Evolutionary conservation across 2,329 filamentous ascomycete genomes (phyloP), one percentile per base, ranked within the genome.

Genomic region (Penicillium sclerotiorum): DNA sequence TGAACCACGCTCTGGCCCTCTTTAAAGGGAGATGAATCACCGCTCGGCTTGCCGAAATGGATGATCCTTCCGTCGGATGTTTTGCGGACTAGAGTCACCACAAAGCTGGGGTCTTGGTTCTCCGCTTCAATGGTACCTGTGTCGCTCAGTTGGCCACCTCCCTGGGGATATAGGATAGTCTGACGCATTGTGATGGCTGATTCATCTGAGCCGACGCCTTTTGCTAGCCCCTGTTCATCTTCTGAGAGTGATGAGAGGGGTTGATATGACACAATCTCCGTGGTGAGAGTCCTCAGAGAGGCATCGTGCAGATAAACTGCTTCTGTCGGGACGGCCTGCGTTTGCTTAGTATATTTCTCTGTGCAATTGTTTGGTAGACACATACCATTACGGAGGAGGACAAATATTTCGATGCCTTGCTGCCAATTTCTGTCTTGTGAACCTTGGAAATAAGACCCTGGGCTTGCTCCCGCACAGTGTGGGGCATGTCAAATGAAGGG

Each of bases 131-230:
- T 59, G 35, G 49, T 46, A 25, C 65, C 65, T 7, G 50, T 62
- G 45, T 67, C 65, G 43, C 61, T 64, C 20, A 61, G 61, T 43
- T 67, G 55, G 9, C 61, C 55, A 32, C 62, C 55, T 32, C 65
- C 63, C 47, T 66, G 65, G 1, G 63, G 60, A 39, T 67, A 65
- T 18, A 67, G 61, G 15, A 67, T 63, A 1, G 63, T 67, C 30
- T 62, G 49, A 15, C 53, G 53, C 35, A 51, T 66, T 1, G 43
- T 55, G 15, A 67, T 45, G 8, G 52, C 58, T 44, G 65, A 47
- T 45, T 57, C 49, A 20, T 55, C 51, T 2, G 41, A 18, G 2
- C 47, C 17, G 4, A 61, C 15, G 12, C 53, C 54, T 30, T 61
- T 62, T n/a, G 53, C 56, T n/a, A 66, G 50, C 18, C 30, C 27